Evolutionary conservation across 2,329 filamentous ascomycete species (phyloP), one percentile per base, ranked within the genome.

Genomic region (Beauveria brongniartii): DNA sequence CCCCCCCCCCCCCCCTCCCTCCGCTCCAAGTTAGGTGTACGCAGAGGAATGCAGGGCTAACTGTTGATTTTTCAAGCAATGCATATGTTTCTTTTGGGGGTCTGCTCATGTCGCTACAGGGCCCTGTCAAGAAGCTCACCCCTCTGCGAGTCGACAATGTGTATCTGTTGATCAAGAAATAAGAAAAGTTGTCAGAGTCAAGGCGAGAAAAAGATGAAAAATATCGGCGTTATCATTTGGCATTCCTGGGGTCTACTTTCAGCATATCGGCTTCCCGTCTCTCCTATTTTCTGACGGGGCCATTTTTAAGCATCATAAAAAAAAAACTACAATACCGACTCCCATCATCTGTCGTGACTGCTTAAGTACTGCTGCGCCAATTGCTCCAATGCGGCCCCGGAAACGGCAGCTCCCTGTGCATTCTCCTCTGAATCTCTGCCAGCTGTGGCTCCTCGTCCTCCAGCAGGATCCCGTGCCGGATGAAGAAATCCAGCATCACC

Each of bases 131-230:
- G 81, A 97, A 96, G 80, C 84, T 99, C 64, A 95, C 90, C 40
- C 89, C 92, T 30, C 77, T 99, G 70, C 86, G 92, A 69, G 93
- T 97, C 69, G 94, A 99, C 73, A 88, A 96, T 71, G 86, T 95
- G 65, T 99, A 99, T 73, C 83, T 99, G 63, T 82, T 97, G 63
- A 80, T 96, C 68, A 99, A 97, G 85, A 96, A 95, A 86, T 93
- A 76, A 70, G 60, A 20, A n/a, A 37, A 40, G 47, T 3, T 22
- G 16, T 14, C 5, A 26, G n/a, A 53, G 14, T 4, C 20, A 18
- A 14, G 44, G 14, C 9, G 20, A 37, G 40, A 16, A 46, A 47
- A 46, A 53, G 3, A 47, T 24, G 8, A 5, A 44, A 16, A 24
- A 37, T 47, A 60, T 24, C 20, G 58, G 58, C 58, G 58, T 60